Conservation (phyloP, 768 basidiomycete species). For the Hydnum rufescens region DNA sequence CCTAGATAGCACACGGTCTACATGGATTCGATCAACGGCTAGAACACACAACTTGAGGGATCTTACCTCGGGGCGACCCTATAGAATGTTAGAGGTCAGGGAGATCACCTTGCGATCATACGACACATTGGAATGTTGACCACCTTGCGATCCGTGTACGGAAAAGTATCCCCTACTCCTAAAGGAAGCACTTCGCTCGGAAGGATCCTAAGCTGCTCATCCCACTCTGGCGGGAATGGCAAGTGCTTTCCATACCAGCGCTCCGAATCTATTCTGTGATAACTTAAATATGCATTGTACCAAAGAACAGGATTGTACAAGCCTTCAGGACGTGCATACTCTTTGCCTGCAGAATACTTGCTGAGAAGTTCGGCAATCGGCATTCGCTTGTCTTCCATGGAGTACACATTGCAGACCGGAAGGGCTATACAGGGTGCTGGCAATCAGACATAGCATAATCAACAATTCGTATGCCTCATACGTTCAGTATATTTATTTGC, state of each 20-base stretch:
- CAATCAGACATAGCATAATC: too few relatives aligned
- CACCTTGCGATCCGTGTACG: slow-evolving; percentile 33
- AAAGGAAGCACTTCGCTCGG: slow-evolving; percentile 35
- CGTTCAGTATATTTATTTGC: slow-evolving; percentile 1
- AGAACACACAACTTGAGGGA: neutral
- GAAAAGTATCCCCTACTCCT: slow-evolving; percentile 35
- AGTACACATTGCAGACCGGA: slow-evolving; percentile 48
- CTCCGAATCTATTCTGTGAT: slow-evolving; percentile 17
- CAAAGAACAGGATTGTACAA: neutral
- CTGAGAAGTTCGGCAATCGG: slow-evolving; percentile 33
- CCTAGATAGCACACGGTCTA: slow-evolving; percentile 78
- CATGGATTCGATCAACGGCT: neutral
- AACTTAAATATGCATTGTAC: neutral
- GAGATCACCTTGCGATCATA: too few relatives aligned
- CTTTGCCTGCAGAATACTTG: slow-evolving; percentile 20
- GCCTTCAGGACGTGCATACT: slow-evolving; percentile 21
- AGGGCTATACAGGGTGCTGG: too few relatives aligned
- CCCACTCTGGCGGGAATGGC: slow-evolving; percentile 48
- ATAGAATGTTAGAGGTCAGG: too few relatives aligned
- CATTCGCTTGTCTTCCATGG: slow-evolving; percentile 33
- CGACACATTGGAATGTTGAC: too few relatives aligned
- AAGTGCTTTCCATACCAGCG: slow-evolving; percentile 64
- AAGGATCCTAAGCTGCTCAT: slow-evolving; percentile 25
- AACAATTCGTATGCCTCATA: slow-evolving; percentile 33
- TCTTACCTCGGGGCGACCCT: slow-evolving; percentile 35